Evolutionary conservation across 192 early-diverging fungal species (phyloP).

Genomic region (Linnemannia exigua): DNA sequence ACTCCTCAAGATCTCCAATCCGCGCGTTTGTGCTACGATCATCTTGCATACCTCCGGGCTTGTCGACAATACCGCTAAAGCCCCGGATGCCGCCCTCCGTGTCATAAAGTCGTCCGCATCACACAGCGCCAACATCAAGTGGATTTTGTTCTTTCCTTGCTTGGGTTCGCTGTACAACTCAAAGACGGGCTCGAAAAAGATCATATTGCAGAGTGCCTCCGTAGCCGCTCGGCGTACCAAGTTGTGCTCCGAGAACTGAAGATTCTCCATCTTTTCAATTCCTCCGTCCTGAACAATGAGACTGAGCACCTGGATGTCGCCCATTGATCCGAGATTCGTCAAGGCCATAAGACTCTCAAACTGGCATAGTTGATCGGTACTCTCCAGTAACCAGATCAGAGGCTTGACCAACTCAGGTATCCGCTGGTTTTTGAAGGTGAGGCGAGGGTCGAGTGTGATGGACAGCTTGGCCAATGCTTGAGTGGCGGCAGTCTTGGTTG

Average conservation of each 20-base stretch:
- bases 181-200: constrained; percentile 86
- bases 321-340: constrained; percentile 89
- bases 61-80: constrained; percentile 84
- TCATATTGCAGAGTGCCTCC: constrained; percentile 95
- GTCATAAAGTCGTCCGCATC: constrained; percentile 91
- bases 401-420: constrained; percentile 82
- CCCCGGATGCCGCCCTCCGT: constrained; percentile 86
- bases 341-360: constrained; percentile 96
- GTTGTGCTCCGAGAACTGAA: constrained; percentile 84
- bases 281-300: constrained; percentile 69
- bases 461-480: constrained; percentile 95
- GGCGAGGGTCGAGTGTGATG: constrained; percentile 89
- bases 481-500: constrained; percentile 66
- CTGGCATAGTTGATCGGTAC: constrained; percentile 74
- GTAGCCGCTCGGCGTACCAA: constrained; percentile 91
- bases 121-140: constrained; percentile 86
- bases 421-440: constrained; percentile 83
- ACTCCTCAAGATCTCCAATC: constrained; percentile 65
- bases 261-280: constrained; percentile 78
- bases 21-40: constrained; percentile 69
- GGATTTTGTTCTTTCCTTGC: constrained; percentile 69
- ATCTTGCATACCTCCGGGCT: constrained; percentile 67
- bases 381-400: constrained; percentile 71
- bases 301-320: constrained; percentile 60
- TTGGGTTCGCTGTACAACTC: constrained; percentile 74